A percentile compares a stretch with the other conserved stretches of the same genome.
Evolutionary conservation across 129 eudicot genomes (phyloP).

Genomic region (Saposhnikovia divaricata): DNA sequence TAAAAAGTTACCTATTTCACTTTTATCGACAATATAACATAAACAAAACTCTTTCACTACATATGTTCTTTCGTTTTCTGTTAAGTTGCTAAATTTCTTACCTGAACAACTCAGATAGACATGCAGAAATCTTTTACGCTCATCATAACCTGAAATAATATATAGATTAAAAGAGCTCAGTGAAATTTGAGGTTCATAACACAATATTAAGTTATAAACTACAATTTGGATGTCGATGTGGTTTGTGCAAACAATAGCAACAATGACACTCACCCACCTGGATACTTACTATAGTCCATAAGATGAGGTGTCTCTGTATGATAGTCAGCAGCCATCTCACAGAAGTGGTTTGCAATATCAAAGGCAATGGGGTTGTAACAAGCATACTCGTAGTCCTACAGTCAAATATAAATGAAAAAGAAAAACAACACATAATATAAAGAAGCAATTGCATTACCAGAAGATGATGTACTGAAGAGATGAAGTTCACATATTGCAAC

Average conservation of each 20-base stretch:
- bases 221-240: not conserved
- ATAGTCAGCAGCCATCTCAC: conserved; percentile 99
- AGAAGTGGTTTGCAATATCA: conserved; percentile 93
- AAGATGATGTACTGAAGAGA: not conserved
- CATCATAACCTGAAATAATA: conserved; percentile 39
- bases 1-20: not conserved
- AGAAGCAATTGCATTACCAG: not conserved
- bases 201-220: not conserved
- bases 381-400: conserved; percentile 95
- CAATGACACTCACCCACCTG: conserved; percentile 42
- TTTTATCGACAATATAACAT: too few species aligned
- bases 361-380: conserved; percentile 79
- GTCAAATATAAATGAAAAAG: conserved; percentile 4
- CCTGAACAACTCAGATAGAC: conserved; percentile 61
- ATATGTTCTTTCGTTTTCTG: not conserved
- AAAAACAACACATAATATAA: not conserved
- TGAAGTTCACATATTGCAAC: not conserved
- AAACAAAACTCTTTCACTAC: not conserved
- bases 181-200: not conserved
- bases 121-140: conserved; percentile 58
- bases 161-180: not conserved
- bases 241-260: not conserved
- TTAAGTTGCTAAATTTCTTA: not conserved
- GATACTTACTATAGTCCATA: conserved; percentile 78
- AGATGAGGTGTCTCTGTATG: conserved; percentile 94